Base-by-base conservation (phyloP, 441 rosid genomes). In the Flueggea neowawraea region DNA sequence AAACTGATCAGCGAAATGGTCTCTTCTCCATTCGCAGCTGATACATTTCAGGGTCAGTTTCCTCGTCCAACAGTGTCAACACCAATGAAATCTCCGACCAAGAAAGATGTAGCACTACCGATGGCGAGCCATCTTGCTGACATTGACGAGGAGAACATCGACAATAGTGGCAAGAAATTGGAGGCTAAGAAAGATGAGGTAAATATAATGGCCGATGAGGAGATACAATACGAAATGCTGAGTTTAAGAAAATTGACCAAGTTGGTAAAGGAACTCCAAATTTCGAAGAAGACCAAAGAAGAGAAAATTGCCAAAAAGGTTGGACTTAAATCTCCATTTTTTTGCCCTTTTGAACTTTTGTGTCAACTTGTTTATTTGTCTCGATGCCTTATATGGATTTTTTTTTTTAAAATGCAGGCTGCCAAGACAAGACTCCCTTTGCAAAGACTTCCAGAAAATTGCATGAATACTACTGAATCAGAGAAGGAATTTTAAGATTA, bases 191-290 rank as follows among this genome's bases (percentile, higher is more conserved):
- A 63, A 45, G 70, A 60, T 9, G 61, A 69, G 14, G 54, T 6
- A 44, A 74, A 62, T 61, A 74, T 60, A 11, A 62, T 48, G 10
- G 16, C 4, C n/a, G 15, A 15, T 43, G 76, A 61, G 11, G 64
- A 66, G 55, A 61, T 64, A 33, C 28, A 6, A 50, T 48, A 13
- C 59, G 68, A 22, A 36, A 62, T 1, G 66, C 58, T 55, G 65
- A 87, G 93, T 64, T 55, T 79, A 17, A 79, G 88, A 69, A 12
- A 61, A 70, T 60, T 86, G 54, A 73, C n/a, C 11, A 80, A 76
- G 78, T 67, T 59, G 75, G 16, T 75, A 49, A 69, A 69, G 61
- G 68, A 79, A 44, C 67, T 83, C 7, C 9, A 52, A 51, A 52
- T 78, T 11, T 14, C 58, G 14, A 51, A 55, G 47, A 73, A 60